These are phyloP conservation scores for Peziza echinospora DNA, from an alignment of 495 filamentous ascomycete genomes.

Conservation along the genomic window DNA sequence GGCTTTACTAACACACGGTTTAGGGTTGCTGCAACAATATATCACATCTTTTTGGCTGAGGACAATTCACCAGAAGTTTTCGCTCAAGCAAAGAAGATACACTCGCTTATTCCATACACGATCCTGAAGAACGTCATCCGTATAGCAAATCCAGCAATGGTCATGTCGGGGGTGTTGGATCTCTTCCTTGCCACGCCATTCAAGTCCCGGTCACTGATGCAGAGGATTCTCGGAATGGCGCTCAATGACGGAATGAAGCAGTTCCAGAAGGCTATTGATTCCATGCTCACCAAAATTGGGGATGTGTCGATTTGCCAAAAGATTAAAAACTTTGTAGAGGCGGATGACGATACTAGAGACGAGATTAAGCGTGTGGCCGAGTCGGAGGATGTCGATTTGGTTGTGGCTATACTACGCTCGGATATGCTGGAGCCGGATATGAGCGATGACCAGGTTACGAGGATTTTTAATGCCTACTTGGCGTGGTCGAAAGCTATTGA, in stretches of 20 bases:
- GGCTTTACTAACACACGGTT: slow-evolving; percentile 19
- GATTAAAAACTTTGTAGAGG: slow-evolving; percentile 52
- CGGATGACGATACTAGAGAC: slow-evolving; percentile 50
- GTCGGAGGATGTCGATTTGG: slow-evolving; percentile 50
- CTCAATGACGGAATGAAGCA: slow-evolving; percentile 70
- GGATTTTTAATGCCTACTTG: slow-evolving; percentile 83
- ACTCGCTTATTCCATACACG: slow-evolving; percentile 79
- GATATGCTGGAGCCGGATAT: slow-evolving; percentile 51
- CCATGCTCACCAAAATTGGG: slow-evolving; percentile 47
- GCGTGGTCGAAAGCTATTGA: slow-evolving; percentile 91
- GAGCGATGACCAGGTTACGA: slow-evolving; percentile 47
- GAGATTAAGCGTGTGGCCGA: slow-evolving; percentile 48
- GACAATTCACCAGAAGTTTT: slow-evolving; percentile 94
- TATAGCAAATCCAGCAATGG: slow-evolving; percentile 83
- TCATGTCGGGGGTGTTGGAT: slow-evolving; percentile 83
- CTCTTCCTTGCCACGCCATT: slow-evolving; percentile 91
- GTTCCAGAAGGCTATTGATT: slow-evolving; percentile 68
- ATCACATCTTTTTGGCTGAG: slow-evolving; percentile 92
- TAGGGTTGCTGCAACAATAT: slow-evolving; percentile 72
- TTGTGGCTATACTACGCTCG: slow-evolving; percentile 62
- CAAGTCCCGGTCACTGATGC: slow-evolving; percentile 67
- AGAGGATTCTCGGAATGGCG: slow-evolving; percentile 79
- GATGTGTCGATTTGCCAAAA: slow-evolving; percentile 65
- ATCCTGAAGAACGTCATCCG: slow-evolving; percentile 90
- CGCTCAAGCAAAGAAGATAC: slow-evolving; percentile 78